Evolutionary conservation across 177 flowering plant species (phyloP).

Genomic region (Vitis hybrid): DNA sequence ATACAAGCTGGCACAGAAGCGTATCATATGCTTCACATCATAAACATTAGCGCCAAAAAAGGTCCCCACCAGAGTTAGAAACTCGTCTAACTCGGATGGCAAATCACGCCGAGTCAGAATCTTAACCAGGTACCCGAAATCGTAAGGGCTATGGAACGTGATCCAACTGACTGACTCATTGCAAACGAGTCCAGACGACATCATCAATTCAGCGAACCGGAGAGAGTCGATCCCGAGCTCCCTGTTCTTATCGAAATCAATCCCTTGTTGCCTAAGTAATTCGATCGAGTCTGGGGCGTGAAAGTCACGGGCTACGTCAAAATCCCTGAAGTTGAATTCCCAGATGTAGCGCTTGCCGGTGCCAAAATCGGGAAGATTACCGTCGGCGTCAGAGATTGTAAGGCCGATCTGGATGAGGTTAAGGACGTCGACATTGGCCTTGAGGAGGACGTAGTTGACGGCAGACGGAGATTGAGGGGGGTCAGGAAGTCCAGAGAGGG

Average conservation of each 20-base stretch:
- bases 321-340: constrained; percentile 76
- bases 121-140: constrained; percentile 69
- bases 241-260: constrained; percentile 56
- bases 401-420: constrained; percentile 72
- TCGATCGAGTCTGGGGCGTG: constrained; percentile 60
- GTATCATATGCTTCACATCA: constrained; percentile 65
- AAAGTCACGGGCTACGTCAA: constrained; percentile 44
- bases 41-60: constrained; percentile 47
- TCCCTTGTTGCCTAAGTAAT: constrained; percentile 52
- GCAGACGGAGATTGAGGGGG: constrained; percentile 19
- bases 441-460: constrained; percentile 44
- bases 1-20: constrained; percentile 41
- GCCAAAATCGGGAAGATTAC: constrained; percentile 64
- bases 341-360: constrained; percentile 37
- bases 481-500: constrained; percentile 5
- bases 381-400: constrained; percentile 54
- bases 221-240: constrained; percentile 44
- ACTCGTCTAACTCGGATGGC: constrained; percentile 40
- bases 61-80: constrained; percentile 29
- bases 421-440: constrained; percentile 62
- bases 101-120: constrained; percentile 36
- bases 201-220: constrained; percentile 60
- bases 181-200: constrained; percentile 66
- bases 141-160: constrained; percentile 76
- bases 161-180: constrained; percentile 54